Evolutionary conservation across 441 rosid species (phyloP), one percentile per base, ranked within the genome.

Genomic region (Cnidoscolus chayamansa): DNA sequence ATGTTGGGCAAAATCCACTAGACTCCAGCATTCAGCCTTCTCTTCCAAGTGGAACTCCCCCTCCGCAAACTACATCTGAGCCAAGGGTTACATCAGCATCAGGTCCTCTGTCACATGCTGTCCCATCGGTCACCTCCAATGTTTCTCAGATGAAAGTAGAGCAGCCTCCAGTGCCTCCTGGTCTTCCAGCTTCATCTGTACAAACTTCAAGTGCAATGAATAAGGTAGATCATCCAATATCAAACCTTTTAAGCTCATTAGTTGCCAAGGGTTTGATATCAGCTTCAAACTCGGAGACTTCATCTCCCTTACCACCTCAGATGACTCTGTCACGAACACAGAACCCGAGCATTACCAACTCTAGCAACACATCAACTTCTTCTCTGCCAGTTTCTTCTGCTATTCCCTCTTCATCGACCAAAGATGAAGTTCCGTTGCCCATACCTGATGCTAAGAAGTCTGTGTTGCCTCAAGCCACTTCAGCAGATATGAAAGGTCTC

Each of bases 251-350:
- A 85, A 90, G 93, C 86, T 82, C 98, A 17, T 85, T 95, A 75
- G 94, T 89, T 79, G 84, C 94, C 12, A 91, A 90, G 85, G 98
- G 99, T 76, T 76, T 95, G 84, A 95, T 95, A 82, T 90, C 97
- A 74, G 88, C 94, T 67, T 82, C 93, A n/a, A 90, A 87, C 82
- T 69, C 82, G 0, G 90, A 87, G 74, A 72, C 84, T 20, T 73
- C 90, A 25, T 76, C 92, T 62, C 73, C 72, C 1, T 57, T 53
- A 4, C 74, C 82, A 51, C 65, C 75, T 11, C 84, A 81, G 70
- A 60, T 74, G 58, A 66, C 71, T 67, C 66, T 40, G 71, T 72
- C 74, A 72, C 79, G 80, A 79, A 79, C 81, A 37, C 53, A 49
- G 65, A 65, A 70, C 7, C 64, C 40, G 15, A n/a, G 56, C 66